These are phyloP conservation scores for Trichoderma hamatum DNA, from an alignment of 2,329 filamentous ascomycete genomes.

Conservation along the genomic window DNA sequence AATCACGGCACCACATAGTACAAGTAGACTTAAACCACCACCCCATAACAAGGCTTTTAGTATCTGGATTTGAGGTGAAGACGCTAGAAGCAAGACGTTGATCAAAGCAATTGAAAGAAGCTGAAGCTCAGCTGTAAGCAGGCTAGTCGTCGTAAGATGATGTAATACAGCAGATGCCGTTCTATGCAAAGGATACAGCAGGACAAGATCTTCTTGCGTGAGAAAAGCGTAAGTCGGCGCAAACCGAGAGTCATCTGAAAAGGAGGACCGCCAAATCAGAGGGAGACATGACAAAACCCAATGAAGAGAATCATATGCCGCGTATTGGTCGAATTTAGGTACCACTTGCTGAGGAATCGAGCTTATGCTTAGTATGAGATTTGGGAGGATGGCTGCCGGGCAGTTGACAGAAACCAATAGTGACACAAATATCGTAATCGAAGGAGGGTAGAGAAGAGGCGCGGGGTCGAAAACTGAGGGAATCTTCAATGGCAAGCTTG, in stretches of 20 bases:
- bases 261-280: slow-evolving; percentile 45
- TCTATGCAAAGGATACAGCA: slow-evolving; percentile 83
- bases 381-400: slow-evolving; percentile 68
- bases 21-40: slow-evolving; percentile 75
- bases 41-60: slow-evolving; percentile 84
- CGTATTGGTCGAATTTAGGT: slow-evolving; percentile 60
- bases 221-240: slow-evolving; percentile 42
- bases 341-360: slow-evolving; percentile 75
- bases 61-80: slow-evolving; percentile 81
- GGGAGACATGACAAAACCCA: slow-evolving; percentile 79
- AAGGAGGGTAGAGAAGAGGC: slow-evolving; percentile 81
- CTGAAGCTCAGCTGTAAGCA: slow-evolving; percentile 84
- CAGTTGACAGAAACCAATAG: slow-evolving; percentile 69
- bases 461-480: slow-evolving; percentile 87
- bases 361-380: slow-evolving; percentile 78
- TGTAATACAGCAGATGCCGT: slow-evolving; percentile 73
- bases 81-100: slow-evolving; percentile 75
- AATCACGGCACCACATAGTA: slow-evolving; percentile 73
- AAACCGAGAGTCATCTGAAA: slow-evolving; percentile 43
- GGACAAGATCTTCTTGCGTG: slow-evolving; percentile 60
- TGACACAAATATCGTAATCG: slow-evolving; percentile 75
- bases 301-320: slow-evolving; percentile 68
- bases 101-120: slow-evolving; percentile 81
- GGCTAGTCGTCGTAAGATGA: slow-evolving; percentile 83
- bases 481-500: slow-evolving; percentile 52